Base-by-base conservation (phyloP, 2,329 filamentous ascomycete genomes). In the Aureobasidium leucospermi region DNA sequence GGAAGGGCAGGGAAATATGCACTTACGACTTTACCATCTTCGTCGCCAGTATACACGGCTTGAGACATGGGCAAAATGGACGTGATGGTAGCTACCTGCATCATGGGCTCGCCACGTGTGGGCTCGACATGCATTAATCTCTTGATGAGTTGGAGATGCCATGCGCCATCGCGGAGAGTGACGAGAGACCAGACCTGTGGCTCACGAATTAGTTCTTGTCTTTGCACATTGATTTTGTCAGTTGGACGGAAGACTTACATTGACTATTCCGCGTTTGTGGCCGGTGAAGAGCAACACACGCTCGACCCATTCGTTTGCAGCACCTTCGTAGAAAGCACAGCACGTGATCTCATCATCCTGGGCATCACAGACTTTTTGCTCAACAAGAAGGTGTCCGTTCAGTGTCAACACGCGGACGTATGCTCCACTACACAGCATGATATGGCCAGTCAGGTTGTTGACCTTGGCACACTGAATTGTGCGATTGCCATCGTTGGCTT, bases 251-350 rank as follows among this genome's bases (percentile, higher is more conserved):
- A 23, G 15, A 59, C 87, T 88, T 19, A 89, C 85, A 67, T 96
- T 96, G 36, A 96, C 92, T 13, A 91, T 81, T 0, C 94, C 94
- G 55, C 86, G 80, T 63, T 84, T 81, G 70, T 97, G 94, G 0
- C 94, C 94, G 0, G 93, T 97, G 64, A 99, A 92, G 39, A 97
- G 77, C 45, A 99, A 78, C 62, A 87, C 86, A 58, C 87, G 86
- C 73, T 95, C 90, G 3, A 96, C 79, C 90, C 92, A 97, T 74
- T 97, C 94, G 66, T 91, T 94, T 2, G 87, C 88, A 0, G 85
- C 82, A 0, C 93, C 93, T 71, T 97, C 92, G 74, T 97, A 97
- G 72, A 96, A 96, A 2, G 92, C 89, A 64, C 91, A 94, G 1
- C 87, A 85, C 51, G 89, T 80, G 2, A 96, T 85, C 36, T 81